A percentile compares a stretch with the other conserved stretches of the same genome.
These are phyloP conservation scores for Nemania bipapillata DNA, from an alignment of 2,329 filamentous ascomycete species.

Conservation along the genomic window DNA sequence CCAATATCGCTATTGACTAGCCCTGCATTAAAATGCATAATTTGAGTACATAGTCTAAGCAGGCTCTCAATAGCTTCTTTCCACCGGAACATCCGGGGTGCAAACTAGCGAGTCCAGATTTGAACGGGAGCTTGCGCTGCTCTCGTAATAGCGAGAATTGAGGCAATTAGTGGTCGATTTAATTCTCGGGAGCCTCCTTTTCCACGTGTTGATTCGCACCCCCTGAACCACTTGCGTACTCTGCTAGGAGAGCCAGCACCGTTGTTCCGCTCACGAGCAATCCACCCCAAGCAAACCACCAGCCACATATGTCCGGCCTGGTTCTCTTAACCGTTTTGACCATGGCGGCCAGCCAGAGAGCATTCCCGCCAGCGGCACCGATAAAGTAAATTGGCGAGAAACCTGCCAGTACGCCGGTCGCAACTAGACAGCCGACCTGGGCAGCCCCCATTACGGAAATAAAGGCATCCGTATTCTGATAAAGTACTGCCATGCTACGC, in stretches of 20 bases:
- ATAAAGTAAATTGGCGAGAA: conserved; percentile 39
- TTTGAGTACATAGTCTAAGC: neutral
- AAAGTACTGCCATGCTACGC: conserved; percentile 60
- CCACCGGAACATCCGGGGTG: conserved; percentile 4
- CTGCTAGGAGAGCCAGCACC: conserved; percentile 35
- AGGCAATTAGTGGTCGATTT: conserved; percentile 1
- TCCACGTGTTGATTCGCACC: conserved; percentile 1
- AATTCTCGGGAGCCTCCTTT: conserved; percentile 3
- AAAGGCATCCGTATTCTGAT: conserved; percentile 36
- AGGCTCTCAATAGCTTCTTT: neutral
- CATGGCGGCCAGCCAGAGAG: conserved; percentile 38
- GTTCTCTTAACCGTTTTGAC: conserved; percentile 39
- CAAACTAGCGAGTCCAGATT: neutral
- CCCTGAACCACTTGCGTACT: conserved; percentile 25
- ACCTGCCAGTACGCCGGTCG: conserved; percentile 34
- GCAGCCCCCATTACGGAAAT: conserved; percentile 35
- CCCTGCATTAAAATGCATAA: neutral
- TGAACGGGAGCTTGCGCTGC: neutral
- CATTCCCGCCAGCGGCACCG: conserved; percentile 36
- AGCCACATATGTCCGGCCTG: conserved; percentile 39
- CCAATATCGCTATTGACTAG: neutral
- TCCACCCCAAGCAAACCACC: conserved; percentile 44
- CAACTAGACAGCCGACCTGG: conserved; percentile 36
- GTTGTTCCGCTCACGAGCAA: conserved; percentile 42
- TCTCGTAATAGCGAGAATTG: neutral